Conservation (phyloP, 176 grass and related monocot genomes). For the Panicum miliaceum region DNA sequence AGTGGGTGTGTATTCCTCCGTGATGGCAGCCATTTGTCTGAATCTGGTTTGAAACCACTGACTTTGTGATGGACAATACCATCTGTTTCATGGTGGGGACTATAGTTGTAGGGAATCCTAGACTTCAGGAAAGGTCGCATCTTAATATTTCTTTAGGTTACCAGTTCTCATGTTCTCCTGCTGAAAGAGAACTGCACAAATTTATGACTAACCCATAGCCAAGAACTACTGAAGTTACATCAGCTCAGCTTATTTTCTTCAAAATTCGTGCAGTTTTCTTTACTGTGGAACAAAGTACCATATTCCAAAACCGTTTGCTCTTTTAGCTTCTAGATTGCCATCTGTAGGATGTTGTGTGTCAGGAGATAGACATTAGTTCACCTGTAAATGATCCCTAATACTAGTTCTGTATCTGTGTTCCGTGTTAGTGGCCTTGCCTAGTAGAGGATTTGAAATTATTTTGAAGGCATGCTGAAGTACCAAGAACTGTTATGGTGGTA, state of each 20-base stretch:
- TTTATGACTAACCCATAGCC: background rate
- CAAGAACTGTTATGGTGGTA: background rate
- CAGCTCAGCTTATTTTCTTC: background rate
- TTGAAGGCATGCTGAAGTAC: background rate
- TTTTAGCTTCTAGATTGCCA: background rate
- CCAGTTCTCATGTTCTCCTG: background rate
- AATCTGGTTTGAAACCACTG: slow-evolving; percentile 35
- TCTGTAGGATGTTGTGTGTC: background rate
- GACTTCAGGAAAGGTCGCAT: background rate
- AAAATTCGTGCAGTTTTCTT: slow-evolving; percentile 20
- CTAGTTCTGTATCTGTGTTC: background rate
- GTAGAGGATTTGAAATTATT: background rate
- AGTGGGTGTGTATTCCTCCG: slow-evolving; percentile 31
- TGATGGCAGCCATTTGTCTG: slow-evolving; percentile 35
- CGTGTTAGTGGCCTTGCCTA: background rate
- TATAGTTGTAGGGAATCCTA: slow-evolving; percentile 14
- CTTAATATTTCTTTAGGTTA: background rate
- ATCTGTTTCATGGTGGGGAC: slow-evolving; percentile 2
- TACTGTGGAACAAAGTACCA: background rate
- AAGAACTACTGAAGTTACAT: background rate
- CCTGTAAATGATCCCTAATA: background rate
- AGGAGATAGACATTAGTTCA: background rate
- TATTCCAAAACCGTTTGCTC: slow-evolving; percentile 2
- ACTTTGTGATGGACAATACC: slow-evolving; percentile 31
- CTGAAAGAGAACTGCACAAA: background rate